Percentiles rank a stretch among this genome's conserved stretches.
Evolutionary conservation across 345 rosid genomes (phyloP).

Genomic region (Populus ilicifolia): DNA sequence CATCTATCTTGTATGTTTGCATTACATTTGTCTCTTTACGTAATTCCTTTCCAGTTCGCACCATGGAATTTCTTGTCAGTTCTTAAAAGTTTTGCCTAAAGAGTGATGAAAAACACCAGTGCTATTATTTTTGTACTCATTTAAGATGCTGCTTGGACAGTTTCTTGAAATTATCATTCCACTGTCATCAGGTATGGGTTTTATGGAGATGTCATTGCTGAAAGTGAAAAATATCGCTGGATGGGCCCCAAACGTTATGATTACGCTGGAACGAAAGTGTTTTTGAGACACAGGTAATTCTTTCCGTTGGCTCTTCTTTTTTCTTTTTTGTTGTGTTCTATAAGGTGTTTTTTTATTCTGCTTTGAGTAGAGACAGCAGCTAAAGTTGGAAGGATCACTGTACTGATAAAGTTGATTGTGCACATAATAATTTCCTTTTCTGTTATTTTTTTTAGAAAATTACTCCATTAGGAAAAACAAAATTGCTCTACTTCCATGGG

Average conservation of each 20-base stretch:
- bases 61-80: neutral
- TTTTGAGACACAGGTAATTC: constrained; percentile 72
- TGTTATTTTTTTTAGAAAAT: neutral
- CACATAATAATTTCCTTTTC: neutral
- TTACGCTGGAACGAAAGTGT: constrained; percentile 90
- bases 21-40: neutral
- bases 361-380: neutral
- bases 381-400: neutral
- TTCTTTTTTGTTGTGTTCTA: neutral
- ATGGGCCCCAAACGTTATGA: constrained; percentile 98
- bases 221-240: constrained; percentile 95
- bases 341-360: neutral
- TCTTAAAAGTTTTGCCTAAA: neutral
- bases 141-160: neutral
- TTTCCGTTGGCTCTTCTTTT: neutral
- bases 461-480: too few species aligned
- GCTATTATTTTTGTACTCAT: neutral
- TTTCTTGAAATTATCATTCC: constrained; percentile 6
- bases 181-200: constrained; percentile 67
- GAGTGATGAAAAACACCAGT: neutral
- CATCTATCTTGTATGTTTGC: neutral
- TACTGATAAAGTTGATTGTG: neutral
- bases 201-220: constrained; percentile 91
- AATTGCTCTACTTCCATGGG: too few species aligned
- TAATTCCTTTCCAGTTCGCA: neutral